Percentiles rank a stretch among this genome's conserved stretches.
Conservation (phyloP, 805 yeast species). For the Jamesozyma rosinii region DNA sequence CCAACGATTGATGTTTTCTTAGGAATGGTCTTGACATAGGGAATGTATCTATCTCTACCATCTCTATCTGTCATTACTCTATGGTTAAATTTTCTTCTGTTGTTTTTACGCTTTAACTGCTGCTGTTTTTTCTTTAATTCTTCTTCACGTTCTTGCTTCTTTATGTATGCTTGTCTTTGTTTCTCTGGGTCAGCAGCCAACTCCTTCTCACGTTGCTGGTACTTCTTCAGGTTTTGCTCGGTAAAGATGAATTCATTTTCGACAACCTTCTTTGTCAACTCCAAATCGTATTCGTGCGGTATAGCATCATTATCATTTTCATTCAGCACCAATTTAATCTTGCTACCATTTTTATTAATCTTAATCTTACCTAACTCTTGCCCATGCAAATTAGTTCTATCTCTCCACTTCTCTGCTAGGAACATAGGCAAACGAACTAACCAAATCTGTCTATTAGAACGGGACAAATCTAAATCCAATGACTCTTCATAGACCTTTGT, state of each 20-base stretch:
- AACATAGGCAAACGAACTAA: slow-evolving; percentile 83
- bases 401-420: slow-evolving; percentile 71
- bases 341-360: slow-evolving; percentile 46
- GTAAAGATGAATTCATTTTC: slow-evolving; percentile 80
- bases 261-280: slow-evolving; percentile 68
- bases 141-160: slow-evolving; percentile 30
- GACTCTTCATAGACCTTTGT: slow-evolving; percentile 47
- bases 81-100: slow-evolving; percentile 26
- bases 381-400: slow-evolving; percentile 54
- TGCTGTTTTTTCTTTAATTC: slow-evolving; percentile 32
- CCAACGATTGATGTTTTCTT: slow-evolving; percentile 81
- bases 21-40: slow-evolving; percentile 80
- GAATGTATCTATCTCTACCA: slow-evolving; percentile 46
- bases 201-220: slow-evolving; percentile 33
- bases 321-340: slow-evolving; percentile 50
- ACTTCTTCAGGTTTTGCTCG: slow-evolving; percentile 68
- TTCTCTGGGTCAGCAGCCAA: slow-evolving; percentile 32
- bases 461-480: slow-evolving; percentile 62
- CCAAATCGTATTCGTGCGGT: slow-evolving; percentile 79
- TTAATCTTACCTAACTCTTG: slow-evolving; percentile 73
- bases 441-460: slow-evolving; percentile 74
- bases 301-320: slow-evolving; percentile 43
- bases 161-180: slow-evolving; percentile 29
- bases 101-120: slow-evolving; percentile 33
- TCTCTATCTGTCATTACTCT: slow-evolving; percentile 33